Percentiles rank a stretch among this genome's conserved stretches.
Evolutionary conservation across 2,329 filamentous ascomycete species (phyloP).

Genomic region (Alternaria viburni): DNA sequence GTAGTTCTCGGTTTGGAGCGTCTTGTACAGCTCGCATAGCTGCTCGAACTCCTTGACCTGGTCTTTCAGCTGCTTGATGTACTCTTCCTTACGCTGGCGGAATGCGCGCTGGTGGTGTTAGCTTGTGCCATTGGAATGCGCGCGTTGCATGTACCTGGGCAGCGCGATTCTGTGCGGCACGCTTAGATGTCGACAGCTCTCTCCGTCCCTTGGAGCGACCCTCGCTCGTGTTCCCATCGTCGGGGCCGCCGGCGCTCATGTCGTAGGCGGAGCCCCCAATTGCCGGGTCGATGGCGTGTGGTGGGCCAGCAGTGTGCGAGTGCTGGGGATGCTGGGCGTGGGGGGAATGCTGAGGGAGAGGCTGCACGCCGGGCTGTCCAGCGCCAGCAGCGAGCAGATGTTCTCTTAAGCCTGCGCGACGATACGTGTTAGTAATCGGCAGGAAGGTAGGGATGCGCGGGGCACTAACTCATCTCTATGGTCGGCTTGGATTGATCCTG

Average conservation of each 20-base stretch:
- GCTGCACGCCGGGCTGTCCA: constrained; percentile 46
- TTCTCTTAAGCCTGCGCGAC: constrained; percentile 64
- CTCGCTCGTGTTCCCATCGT: constrained; percentile 52
- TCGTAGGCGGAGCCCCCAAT: constrained; percentile 59
- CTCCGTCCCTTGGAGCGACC: constrained; percentile 72
- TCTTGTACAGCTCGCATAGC: constrained; percentile 78
- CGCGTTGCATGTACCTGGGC: constrained; percentile 73
- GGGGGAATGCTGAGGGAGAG: constrained; percentile 40
- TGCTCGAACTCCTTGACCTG: constrained; percentile 82
- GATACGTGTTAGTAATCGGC: constrained; percentile 41
- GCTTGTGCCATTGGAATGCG: constrained; percentile 17
- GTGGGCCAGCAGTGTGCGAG: constrained; percentile 50
- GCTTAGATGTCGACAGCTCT: constrained; percentile 92
- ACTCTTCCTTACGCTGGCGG: constrained; percentile 94
- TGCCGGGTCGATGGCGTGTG: constrained; percentile 65
- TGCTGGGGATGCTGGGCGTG: constrained; percentile 27
- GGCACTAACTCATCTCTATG: constrained; percentile 53
- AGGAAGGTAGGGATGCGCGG: constrained; percentile 11
- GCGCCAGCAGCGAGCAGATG: constrained; percentile 64
- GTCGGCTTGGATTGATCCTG: constrained; percentile 46
- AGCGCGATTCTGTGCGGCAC: constrained; percentile 93
- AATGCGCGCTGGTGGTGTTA: constrained; percentile 77
- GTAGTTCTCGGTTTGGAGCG: constrained; percentile 87
- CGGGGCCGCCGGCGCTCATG: constrained; percentile 56
- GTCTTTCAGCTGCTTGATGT: constrained; percentile 96